phyloP scores from a whole-genome alignment of 2,329 filamentous ascomycete genomes.

The Colletotrichum karsti region DNA sequence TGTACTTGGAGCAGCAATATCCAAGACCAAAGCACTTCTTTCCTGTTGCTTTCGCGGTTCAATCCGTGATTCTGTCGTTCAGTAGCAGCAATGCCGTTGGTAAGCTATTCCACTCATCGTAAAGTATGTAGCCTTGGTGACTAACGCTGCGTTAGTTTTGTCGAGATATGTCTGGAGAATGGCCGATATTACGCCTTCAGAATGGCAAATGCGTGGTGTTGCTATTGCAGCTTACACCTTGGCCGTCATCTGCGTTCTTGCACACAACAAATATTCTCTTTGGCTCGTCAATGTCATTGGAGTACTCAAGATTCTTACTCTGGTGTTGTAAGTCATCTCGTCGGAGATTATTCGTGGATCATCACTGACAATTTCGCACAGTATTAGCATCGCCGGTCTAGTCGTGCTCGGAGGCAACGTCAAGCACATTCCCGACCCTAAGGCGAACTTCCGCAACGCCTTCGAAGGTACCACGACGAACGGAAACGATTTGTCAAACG shows the following conservation, averaged over 20 bases:
- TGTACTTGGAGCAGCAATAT: slow-evolving; percentile 74
- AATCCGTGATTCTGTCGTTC: slow-evolving; percentile 71
- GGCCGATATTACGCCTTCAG: slow-evolving; percentile 54
- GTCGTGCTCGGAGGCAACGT: slow-evolving; percentile 61
- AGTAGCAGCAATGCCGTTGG: slow-evolving; percentile 71
- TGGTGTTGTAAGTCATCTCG: slow-evolving; percentile 55
- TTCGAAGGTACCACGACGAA: slow-evolving; percentile 44
- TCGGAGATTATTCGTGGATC: background rate
- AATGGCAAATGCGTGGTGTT: slow-evolving; percentile 74
- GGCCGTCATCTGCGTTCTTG: slow-evolving; percentile 60
- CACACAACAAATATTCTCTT: slow-evolving; percentile 66
- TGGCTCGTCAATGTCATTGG: slow-evolving; percentile 65
- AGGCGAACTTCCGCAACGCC: slow-evolving; percentile 44
- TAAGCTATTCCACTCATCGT: slow-evolving; percentile 24
- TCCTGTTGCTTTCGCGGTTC: slow-evolving; percentile 70
- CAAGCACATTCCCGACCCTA: slow-evolving; percentile 39
- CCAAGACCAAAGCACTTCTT: slow-evolving; percentile 72
- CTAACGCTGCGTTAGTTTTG: slow-evolving; percentile 50
- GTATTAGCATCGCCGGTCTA: slow-evolving; percentile 65
- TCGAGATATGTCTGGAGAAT: slow-evolving; percentile 71
- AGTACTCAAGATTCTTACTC: slow-evolving; percentile 65
- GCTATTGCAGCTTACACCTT: slow-evolving; percentile 71
- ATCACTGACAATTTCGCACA: background rate
- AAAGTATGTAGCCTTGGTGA: background rate
- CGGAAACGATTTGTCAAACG: slow-evolving; percentile 49